Conservation (phyloP, 805 yeast genomes). For the Wickerhamiella alocasiicola region DNA sequence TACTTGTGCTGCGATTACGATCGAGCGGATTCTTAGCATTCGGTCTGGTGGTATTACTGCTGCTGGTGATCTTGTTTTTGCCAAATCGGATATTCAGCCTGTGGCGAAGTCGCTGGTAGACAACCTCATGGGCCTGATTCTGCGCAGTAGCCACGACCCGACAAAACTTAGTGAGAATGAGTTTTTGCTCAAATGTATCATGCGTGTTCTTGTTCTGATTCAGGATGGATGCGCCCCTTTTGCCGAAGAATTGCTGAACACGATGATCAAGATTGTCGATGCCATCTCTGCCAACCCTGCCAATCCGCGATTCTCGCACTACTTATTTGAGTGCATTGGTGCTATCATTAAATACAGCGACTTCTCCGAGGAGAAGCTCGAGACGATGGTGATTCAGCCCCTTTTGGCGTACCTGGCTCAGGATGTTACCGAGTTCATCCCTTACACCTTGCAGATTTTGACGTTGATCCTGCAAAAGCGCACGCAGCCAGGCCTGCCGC, state of each 20-base stretch:
- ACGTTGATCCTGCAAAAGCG: constrained; percentile 56
- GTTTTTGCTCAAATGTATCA: constrained; percentile 75
- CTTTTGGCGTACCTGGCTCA: constrained; percentile 55
- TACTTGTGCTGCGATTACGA: constrained; percentile 86
- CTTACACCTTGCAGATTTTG: constrained; percentile 84
- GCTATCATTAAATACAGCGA: constrained; percentile 47
- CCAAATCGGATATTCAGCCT: constrained; percentile 57
- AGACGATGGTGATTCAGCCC: constrained; percentile 49
- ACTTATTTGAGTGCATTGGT: constrained; percentile 77
- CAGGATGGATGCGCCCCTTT: constrained; percentile 34
- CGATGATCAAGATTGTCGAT: constrained; percentile 54
- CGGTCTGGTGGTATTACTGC: constrained; percentile 34
- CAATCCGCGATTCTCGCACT: constrained; percentile 87
- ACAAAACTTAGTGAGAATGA: constrained; percentile 93
- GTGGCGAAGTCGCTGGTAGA: constrained; percentile 46
- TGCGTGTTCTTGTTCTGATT: constrained; percentile 70
- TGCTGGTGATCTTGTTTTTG: constrained; percentile 42
- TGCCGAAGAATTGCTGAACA: constrained; percentile 38
- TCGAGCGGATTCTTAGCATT: constrained; percentile 75
- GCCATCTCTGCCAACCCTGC: constrained; percentile 82
- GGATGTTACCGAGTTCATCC: constrained; percentile 89
- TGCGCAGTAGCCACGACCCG: constrained; percentile 50
- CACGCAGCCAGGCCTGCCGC: constrained; percentile 41
- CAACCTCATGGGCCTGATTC: constrained; percentile 54
- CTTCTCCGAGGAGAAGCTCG: constrained; percentile 31